phyloP scores from a whole-genome alignment of 1,284 basidiomycete species.

The Puccinia hordei region DNA sequence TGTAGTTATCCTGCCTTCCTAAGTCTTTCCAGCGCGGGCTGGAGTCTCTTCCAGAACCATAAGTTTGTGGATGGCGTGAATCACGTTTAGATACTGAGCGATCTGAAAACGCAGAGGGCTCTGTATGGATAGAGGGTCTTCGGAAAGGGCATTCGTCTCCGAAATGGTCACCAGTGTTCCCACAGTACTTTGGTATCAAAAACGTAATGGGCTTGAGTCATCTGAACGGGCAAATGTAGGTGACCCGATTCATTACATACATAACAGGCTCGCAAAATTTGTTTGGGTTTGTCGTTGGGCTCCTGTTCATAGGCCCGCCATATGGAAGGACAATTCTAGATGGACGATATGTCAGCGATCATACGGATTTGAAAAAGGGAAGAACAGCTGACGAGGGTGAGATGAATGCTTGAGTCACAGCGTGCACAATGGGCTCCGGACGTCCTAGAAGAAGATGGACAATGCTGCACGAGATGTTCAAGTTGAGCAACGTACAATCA shows the following conservation, averaged over 20 bases:
- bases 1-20: neutral
- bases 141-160: conserved; percentile 47
- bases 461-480: conserved; percentile 24
- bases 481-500: neutral
- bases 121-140: conserved; percentile 11
- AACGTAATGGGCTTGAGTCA: neutral
- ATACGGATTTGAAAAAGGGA: neutral
- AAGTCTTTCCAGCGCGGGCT: conserved; percentile 14
- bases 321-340: conserved; percentile 49
- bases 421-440: conserved; percentile 17
- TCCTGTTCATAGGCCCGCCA: conserved; percentile 43
- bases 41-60: neutral
- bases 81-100: conserved; percentile 5
- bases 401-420: conserved; percentile 42
- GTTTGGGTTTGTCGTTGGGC: conserved; percentile 27
- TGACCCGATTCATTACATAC: neutral
- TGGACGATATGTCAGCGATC: neutral
- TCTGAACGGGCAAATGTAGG: neutral
- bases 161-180: conserved; percentile 42
- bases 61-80: neutral
- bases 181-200: conserved; percentile 38
- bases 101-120: conserved; percentile 44
- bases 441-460: conserved; percentile 26
- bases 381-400: conserved; percentile 23
- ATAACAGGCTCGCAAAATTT: conserved; percentile 30